Evolutionary conservation across 768 basidiomycete species (phyloP), one percentile per base, ranked within the genome.

Genomic region (Boletus sp.): DNA sequence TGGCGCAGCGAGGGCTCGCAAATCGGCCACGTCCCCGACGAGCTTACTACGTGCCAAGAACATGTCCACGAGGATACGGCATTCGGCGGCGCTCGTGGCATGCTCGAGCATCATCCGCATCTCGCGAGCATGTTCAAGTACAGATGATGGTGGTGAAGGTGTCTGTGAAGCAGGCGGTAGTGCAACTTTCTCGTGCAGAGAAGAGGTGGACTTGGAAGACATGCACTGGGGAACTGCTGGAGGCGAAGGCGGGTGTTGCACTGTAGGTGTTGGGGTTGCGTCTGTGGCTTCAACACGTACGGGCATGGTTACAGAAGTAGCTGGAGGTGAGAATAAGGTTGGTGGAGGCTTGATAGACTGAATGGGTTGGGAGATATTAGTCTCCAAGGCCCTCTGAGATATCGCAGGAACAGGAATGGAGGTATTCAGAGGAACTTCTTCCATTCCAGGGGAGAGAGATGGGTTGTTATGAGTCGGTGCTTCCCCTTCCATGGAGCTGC

Each of bases 1-100:
- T 21, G 74, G 68, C 48, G 70, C 65, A 13, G 74, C 61, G 42
- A 68, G 66, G 13, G 66, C 64, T 30, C 69, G 68, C 25, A 50
- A 50, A 39, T 57, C 43, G 63, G 72, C 65, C 25, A 67, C 56
- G 32, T 74, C 72, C 21, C 66, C 21, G 13, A 71, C 50, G 41
- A 77, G 77, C 17, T 82, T 83, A 49, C 78, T 78, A 58, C 83
- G 83, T 14, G 83, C 78, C 54, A 96, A 74, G 72, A 90, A 88
- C 76, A 92, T 88, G 58, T 91, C 87, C 29, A 93, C 77, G 53
- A 95, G 83, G 40, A 94, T 75, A 47, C 89, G 88, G 66, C 92
- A 93, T 74, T 96, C 93, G 55, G 87, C 84, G 43, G 81, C 88
- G 40, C 79, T 83, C 2, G 87, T 86, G 14, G 93, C 91, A 47